phyloP scores from a whole-genome alignment of 202 grass and related monocot species.

The Zoysia matrella region DNA sequence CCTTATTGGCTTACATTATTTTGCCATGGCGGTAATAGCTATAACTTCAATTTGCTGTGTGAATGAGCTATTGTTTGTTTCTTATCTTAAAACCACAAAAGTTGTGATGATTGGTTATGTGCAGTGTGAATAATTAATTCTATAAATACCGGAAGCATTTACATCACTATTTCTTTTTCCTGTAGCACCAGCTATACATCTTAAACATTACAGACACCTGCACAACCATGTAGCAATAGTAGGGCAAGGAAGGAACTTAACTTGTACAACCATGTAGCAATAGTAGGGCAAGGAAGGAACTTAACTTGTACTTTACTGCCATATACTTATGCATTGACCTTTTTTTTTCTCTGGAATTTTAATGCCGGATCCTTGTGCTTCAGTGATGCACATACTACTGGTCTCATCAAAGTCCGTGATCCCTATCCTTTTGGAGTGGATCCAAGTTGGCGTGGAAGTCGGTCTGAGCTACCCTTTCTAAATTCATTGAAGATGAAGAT shows the following conservation, averaged over 20 bases:
- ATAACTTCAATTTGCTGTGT: no score
- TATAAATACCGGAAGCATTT: not conserved
- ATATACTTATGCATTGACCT: conserved; percentile 7
- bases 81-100: no score
- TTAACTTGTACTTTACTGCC: conserved; percentile 15
- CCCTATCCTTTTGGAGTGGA: conserved; percentile 99
- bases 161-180: not conserved
- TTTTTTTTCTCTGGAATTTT: conserved; percentile 36
- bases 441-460: conserved; percentile 95
- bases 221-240: not conserved
- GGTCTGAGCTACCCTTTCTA: conserved; percentile 96
- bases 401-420: conserved; percentile 86
- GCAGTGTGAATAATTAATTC: conserved; percentile 9
- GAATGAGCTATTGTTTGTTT: no score
- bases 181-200: not conserved
- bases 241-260: not conserved
- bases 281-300: not conserved
- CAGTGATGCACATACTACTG: conserved; percentile 81
- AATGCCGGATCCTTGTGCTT: conserved; percentile 34
- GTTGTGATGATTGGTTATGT: not conserved
- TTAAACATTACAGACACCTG: not conserved
- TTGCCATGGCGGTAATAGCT: no score
- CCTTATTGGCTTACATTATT: no score
- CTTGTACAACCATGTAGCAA: not conserved
- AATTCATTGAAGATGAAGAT: conserved; percentile 99